A percentile compares a stretch with the other conserved stretches of the same genome.
These are phyloP conservation scores for Trichoderma asperellum DNA, from an alignment of 2,329 filamentous ascomycete genomes.

Conservation along the genomic window DNA sequence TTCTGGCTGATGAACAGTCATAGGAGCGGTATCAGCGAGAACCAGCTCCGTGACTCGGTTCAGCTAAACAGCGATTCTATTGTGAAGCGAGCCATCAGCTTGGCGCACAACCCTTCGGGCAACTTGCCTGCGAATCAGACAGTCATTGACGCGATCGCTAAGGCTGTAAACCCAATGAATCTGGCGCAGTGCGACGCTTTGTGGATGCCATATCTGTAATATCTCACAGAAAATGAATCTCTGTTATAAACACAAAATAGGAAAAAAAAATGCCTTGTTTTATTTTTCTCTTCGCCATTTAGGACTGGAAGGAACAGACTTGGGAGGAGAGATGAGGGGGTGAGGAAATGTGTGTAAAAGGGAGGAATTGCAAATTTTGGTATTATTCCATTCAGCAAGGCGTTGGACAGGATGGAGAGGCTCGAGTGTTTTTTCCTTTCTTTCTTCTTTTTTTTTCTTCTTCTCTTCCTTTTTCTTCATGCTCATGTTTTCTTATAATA, in stretches of 20 bases:
- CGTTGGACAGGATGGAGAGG: slow-evolving; percentile 3
- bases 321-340: not conserved
- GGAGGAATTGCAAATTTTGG: slow-evolving; percentile 4
- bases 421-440: not conserved
- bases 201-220: slow-evolving; percentile 94
- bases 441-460: not conserved
- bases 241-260: not conserved
- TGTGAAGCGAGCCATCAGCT: slow-evolving; percentile 83
- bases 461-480: not conserved
- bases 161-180: slow-evolving; percentile 89
- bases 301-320: not conserved
- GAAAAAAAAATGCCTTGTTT: not conserved
- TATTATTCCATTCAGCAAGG: slow-evolving; percentile 25
- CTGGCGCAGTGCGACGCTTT: slow-evolving; percentile 86
- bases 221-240: not conserved
- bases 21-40: slow-evolving; percentile 59
- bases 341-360: not conserved
- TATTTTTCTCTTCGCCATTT: not conserved
- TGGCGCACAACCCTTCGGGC: slow-evolving; percentile 77
- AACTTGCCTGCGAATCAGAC: slow-evolving; percentile 96
- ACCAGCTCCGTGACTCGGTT: slow-evolving; percentile 76
- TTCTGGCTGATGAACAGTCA: slow-evolving; percentile 90
- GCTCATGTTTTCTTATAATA: not conserved
- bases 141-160: slow-evolving; percentile 90
- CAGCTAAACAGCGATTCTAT: slow-evolving; percentile 87